These are phyloP conservation scores for Nothopassalora personata DNA, from an alignment of 2,329 filamentous ascomycete species.

Conservation along the genomic window DNA sequence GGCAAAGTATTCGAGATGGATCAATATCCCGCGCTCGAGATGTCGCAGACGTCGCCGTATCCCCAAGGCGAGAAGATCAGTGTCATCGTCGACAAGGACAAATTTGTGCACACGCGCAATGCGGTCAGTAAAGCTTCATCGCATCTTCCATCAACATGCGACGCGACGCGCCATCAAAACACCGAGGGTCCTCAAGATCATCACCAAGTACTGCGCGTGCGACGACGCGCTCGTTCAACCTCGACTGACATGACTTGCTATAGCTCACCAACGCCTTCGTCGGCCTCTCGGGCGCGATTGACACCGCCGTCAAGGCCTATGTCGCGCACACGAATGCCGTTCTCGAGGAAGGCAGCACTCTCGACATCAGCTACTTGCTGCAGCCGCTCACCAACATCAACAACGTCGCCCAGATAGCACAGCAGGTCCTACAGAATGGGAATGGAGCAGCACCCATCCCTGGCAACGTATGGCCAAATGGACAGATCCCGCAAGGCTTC, in stretches of 20 bases:
- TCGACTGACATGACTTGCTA: neutral
- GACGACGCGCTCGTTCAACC: conserved; percentile 3
- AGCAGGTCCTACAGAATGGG: conserved; percentile 17
- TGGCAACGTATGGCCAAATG: neutral
- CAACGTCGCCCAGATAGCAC: conserved; percentile 20
- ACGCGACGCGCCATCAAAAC: neutral
- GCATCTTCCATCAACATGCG: neutral
- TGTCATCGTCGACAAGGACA: conserved; percentile 15
- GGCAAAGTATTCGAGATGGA: neutral
- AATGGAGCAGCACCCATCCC: conserved; percentile 5
- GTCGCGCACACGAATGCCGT: conserved; percentile 83
- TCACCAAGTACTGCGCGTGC: conserved; percentile 4
- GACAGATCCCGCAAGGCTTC: neutral
- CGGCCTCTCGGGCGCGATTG: conserved; percentile 72
- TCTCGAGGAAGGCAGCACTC: conserved; percentile 48
- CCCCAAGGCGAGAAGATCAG: conserved; percentile 5
- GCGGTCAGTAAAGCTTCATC: conserved; percentile 13
- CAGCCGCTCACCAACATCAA: conserved; percentile 28
- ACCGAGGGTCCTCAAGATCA: neutral
- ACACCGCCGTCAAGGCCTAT: conserved; percentile 75
- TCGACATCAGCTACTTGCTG: conserved; percentile 29
- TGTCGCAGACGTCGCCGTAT: neutral
- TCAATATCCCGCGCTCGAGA: neutral
- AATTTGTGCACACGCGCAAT: conserved; percentile 21
- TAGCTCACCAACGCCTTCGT: conserved; percentile 73